phyloP scores from a whole-genome alignment of 2,329 filamentous ascomycete species.

The Microcera coccophila region DNA sequence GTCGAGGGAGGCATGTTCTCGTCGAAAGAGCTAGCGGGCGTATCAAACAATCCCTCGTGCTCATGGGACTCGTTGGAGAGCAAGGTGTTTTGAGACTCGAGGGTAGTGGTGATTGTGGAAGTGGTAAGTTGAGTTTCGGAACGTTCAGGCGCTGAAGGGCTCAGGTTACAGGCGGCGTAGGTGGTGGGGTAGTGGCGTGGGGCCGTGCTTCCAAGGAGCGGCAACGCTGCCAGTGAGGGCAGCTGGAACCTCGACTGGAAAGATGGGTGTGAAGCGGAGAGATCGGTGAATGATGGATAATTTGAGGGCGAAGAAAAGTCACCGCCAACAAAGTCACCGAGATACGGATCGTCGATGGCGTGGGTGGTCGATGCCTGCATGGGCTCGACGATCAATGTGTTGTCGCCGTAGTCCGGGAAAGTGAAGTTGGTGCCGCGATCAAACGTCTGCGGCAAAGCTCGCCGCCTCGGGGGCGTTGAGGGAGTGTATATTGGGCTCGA shows the following conservation, averaged over 20 bases:
- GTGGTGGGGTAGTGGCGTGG: slow-evolving; percentile 12
- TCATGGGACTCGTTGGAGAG: slow-evolving; percentile 28
- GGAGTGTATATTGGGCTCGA: neutral
- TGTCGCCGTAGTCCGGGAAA: too few relatives aligned
- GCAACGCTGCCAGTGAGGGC: slow-evolving; percentile 11
- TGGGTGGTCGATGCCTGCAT: too few relatives aligned
- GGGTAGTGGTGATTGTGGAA: slow-evolving; percentile 17
- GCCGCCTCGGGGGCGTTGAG: slow-evolving; percentile 5
- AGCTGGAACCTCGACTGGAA: slow-evolving; percentile 3
- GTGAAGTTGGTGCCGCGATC: too few relatives aligned
- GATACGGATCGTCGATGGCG: slow-evolving; percentile 25
- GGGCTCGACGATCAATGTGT: too few relatives aligned
- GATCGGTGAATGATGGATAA: slow-evolving; percentile 30
- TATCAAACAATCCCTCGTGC: slow-evolving; percentile 24
- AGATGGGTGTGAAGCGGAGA: slow-evolving; percentile 9
- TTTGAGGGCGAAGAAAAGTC: slow-evolving; percentile 37
- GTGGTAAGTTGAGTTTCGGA: slow-evolving; percentile 21
- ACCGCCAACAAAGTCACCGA: slow-evolving; percentile 25
- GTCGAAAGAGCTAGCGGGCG: slow-evolving; percentile 27
- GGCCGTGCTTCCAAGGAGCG: slow-evolving; percentile 10
- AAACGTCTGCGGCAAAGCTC: too few relatives aligned
- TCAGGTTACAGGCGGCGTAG: slow-evolving; percentile 11
- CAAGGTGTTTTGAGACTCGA: slow-evolving; percentile 25
- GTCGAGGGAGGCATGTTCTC: slow-evolving; percentile 25
- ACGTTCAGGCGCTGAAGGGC: slow-evolving; percentile 14